Base-by-base conservation (phyloP, 306 rosid genomes). In the Begonia masoniana region DNA sequence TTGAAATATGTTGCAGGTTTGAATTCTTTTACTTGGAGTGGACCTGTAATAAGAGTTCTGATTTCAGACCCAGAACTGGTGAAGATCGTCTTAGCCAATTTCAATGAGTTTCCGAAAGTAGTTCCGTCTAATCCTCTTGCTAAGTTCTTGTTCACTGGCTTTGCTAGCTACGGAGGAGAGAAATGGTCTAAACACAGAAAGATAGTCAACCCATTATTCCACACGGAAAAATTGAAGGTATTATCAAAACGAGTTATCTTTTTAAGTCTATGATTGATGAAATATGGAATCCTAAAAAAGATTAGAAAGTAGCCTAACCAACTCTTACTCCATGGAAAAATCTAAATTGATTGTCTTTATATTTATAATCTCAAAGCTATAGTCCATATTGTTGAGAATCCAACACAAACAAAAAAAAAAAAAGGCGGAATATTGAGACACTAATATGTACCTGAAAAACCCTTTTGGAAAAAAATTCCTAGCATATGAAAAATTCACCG, bases 21-120 rank as follows among this genome's bases (percentile, higher is more conserved):
- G 59, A 71, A 64, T 1, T 51, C 63, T 0, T 76, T 62, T 39
- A n/a, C 12, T 0, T 77, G 78, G 82, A 43, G 36, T 16, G 76
- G 74, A 2, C 15, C 52, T 12, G 43, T 9, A 14, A 60, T 70
- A n/a, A 62, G 47, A 35, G 72, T 72, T 52, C 47, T 51, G 46
- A 56, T 77, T 13, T 47, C 51, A 23, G 66, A 62, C 5, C 70
- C 73, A 5, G 59, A 59, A 5, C 57, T 58, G 52, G 35, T 77
- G 31, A 72, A 69, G 47, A 53, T 68, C 14, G 48, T 72, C 47
- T 62, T 77, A 6, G 47, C 63, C 53, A 59, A 48, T 15, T 42
- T 47, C 1, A 11, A 43, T 9, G 76, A 65, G 4, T 57, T 43
- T n/a, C 59, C 2, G 9, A 43, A 52, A 47, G 6, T 2, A 26